Conservation (phyloP, 73 alveolate species). For the Loxodes magnus region DNA sequence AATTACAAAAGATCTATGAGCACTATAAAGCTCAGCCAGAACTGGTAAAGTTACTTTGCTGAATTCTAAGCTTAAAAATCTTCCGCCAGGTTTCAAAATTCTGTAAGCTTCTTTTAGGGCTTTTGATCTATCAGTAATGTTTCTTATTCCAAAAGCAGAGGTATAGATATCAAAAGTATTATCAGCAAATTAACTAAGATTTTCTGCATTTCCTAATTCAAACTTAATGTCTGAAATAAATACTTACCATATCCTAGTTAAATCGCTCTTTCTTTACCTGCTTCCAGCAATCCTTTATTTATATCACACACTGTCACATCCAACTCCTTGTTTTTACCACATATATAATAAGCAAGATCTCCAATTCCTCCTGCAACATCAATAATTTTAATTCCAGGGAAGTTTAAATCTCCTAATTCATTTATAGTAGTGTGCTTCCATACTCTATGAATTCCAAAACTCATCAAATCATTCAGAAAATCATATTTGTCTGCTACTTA, state of each 20-base stretch:
- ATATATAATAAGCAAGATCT: slow-evolving; percentile 72
- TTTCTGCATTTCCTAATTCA: slow-evolving; percentile 74
- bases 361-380: slow-evolving; percentile 97
- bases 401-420: slow-evolving; percentile 43
- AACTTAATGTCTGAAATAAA: slow-evolving; percentile 24
- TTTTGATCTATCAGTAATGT: slow-evolving; percentile 67
- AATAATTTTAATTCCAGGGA: slow-evolving; percentile 35
- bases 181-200: slow-evolving; percentile 39
- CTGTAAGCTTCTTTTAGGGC: slow-evolving; percentile 73
- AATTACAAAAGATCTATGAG: slow-evolving; percentile 34
- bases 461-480: slow-evolving; percentile 80
- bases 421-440: slow-evolving; percentile 72
- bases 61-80: slow-evolving; percentile 76
- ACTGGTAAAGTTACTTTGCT: slow-evolving; percentile 63
- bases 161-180: slow-evolving; percentile 66
- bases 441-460: slow-evolving; percentile 75
- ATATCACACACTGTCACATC: slow-evolving; percentile 69
- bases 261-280: slow-evolving; percentile 69
- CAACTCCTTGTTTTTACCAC: slow-evolving; percentile 22
- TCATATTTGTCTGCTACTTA: slow-evolving; percentile 64
- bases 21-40: slow-evolving; percentile 31
- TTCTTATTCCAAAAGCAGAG: slow-evolving; percentile 54
- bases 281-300: slow-evolving; percentile 69
- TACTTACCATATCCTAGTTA: slow-evolving; percentile 40
- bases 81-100: slow-evolving; percentile 70